Conservation (phyloP, 164 flowering plant species). For the Aristolochia contorta region DNA sequence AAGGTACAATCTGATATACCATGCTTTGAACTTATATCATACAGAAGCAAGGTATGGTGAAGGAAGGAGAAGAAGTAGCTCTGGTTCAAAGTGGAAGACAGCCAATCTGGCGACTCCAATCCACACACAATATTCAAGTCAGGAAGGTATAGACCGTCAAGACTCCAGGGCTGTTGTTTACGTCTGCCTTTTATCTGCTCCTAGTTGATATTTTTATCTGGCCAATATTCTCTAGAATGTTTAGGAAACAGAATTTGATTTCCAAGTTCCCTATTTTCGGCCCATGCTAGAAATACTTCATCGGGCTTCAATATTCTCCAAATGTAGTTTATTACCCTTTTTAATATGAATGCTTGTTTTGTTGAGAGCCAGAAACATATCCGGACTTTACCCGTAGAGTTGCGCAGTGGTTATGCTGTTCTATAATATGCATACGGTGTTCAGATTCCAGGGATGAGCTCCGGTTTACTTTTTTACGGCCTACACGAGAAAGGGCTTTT, state of each 20-base stretch:
- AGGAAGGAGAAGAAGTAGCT: slow-evolving; percentile 85
- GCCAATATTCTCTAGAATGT: not conserved
- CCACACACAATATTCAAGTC: slow-evolving; percentile 95
- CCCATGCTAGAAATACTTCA: no score
- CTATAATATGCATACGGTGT: no score
- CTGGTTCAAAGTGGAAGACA: slow-evolving; percentile 90
- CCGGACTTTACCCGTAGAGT: no score
- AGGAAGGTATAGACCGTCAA: slow-evolving; percentile 41
- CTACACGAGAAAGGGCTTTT: no score
- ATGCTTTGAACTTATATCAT: not conserved
- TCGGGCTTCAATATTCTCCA: no score
- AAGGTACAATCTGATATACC: not conserved
- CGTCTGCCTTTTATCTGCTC: not conserved
- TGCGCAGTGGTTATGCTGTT: no score
- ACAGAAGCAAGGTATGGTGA: slow-evolving; percentile 90
- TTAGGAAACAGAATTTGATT: not conserved
- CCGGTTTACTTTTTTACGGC: no score
- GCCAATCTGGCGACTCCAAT: slow-evolving; percentile 90
- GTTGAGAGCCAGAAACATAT: no score
- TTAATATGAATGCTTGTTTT: no score
- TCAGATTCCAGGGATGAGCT: no score
- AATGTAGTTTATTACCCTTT: no score
- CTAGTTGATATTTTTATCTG: not conserved
- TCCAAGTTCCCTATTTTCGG: not conserved
- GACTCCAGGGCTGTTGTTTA: not conserved